These are phyloP conservation scores for Cephaloascus albidus DNA, from an alignment of 805 yeast species.

Conservation along the genomic window DNA sequence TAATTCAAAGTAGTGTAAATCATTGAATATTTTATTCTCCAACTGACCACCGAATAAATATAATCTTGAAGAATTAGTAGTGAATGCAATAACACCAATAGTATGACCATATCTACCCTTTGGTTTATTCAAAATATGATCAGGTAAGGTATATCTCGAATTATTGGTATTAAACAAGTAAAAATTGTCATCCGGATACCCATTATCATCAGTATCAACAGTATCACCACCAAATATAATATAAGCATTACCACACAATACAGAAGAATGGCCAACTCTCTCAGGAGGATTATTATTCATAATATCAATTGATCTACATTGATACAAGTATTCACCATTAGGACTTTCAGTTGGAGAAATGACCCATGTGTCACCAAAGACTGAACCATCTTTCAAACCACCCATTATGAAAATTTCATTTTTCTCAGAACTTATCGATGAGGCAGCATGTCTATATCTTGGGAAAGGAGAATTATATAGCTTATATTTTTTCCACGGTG, in stretches of 20 bases:
- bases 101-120: constrained; percentile 93
- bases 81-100: constrained; percentile 58
- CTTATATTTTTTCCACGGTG: constrained; percentile 65
- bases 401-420: constrained; percentile 88
- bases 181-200: constrained; percentile 80
- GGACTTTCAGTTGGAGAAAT: constrained; percentile 42
- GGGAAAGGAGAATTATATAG: constrained; percentile 81
- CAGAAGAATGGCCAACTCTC: constrained; percentile 91
- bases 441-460: constrained; percentile 85
- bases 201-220: constrained; percentile 62
- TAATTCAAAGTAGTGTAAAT: constrained; percentile 78
- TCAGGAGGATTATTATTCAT: constrained; percentile 85
- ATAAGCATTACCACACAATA: constrained; percentile 89
- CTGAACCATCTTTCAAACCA: constrained; percentile 86
- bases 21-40: constrained; percentile 75
- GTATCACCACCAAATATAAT: constrained; percentile 97
- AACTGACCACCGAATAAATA: constrained; percentile 94
- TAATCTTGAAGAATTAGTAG: constrained; percentile 38
- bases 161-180: constrained; percentile 71
- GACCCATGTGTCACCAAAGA: constrained; percentile 94
- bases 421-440: constrained; percentile 64
- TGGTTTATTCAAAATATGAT: constrained; percentile 51
- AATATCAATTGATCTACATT: constrained; percentile 52
- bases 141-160: constrained; percentile 32
- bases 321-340: constrained; percentile 22